These are phyloP conservation scores for Coffea eugenioides DNA, from an alignment of 257 asterid genomes.

Conservation along the genomic window DNA sequence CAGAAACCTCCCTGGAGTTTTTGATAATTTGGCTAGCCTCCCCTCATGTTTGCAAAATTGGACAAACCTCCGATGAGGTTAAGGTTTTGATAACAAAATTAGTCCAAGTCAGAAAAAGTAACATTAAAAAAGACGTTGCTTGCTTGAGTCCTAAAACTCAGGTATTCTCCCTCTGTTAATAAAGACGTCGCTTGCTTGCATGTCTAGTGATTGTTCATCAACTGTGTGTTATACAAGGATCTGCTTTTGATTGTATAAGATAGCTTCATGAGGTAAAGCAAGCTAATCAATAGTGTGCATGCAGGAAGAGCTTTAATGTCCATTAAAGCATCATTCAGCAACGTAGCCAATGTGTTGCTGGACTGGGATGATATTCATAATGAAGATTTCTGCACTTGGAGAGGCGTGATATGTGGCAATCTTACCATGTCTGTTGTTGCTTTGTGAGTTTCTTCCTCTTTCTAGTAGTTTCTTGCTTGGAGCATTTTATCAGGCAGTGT, in stretches of 20 bases:
- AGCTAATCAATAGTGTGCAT: background rate
- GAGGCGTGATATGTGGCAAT: conserved; percentile 82
- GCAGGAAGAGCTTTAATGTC: conserved; percentile 83
- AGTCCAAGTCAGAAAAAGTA: no score
- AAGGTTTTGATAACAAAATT: no score
- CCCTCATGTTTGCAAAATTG: no score
- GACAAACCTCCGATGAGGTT: no score
- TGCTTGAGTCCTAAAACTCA: background rate
- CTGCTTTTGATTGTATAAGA: no score
- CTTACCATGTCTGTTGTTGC: conserved; percentile 72
- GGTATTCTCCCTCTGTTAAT: background rate
- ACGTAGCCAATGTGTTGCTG: conserved; percentile 70
- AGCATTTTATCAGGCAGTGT: background rate
- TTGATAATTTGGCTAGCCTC: no score
- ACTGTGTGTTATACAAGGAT: background rate
- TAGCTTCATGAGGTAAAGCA: background rate
- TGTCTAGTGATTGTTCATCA: background rate
- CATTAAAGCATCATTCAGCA: conserved; percentile 80
- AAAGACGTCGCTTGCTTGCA: background rate
- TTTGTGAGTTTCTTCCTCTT: conserved; percentile 46
- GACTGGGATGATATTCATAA: conserved; percentile 88
- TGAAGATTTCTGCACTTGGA: conserved; percentile 87
- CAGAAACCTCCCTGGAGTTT: no score
- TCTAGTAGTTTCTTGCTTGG: background rate
- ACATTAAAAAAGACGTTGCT: no score